Base-by-base conservation (phyloP, 163 green algal species). In the Chlorella variabilis region DNA sequence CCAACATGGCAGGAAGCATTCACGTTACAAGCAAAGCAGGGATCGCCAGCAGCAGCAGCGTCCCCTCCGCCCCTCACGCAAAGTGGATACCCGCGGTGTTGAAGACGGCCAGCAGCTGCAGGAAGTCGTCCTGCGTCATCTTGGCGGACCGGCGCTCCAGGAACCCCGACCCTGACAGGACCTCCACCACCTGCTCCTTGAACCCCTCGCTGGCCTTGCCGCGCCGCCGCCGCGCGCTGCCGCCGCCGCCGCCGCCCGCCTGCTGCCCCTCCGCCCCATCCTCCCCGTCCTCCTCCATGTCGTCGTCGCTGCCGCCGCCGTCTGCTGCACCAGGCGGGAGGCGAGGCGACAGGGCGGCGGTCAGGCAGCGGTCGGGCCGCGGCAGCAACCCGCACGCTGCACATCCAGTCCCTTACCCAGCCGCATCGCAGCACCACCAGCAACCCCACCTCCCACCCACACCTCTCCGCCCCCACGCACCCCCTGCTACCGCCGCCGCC, bases 41-140 rank as follows among this genome's bases (percentile, higher is more conserved):
- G n/a, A n/a, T n/a, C n/a, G n/a, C n/a, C n/a, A n/a, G n/a, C n/a
- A n/a, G n/a, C n/a, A n/a, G n/a, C n/a, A n/a, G n/a, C n/a, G n/a
- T n/a, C n/a, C n/a, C n/a, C n/a, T n/a, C 5, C 38, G 27, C 42
- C 4, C 15, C 34, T 73, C 71, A 93, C 27, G 82, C 83, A 85
- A 98, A 98, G 80, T 98, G 95, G 65, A 98, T 95, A 78, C 90
- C 93, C 4, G 85, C 89, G 18, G 83, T 62, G 78, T 98, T 98
- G 87, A 98, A 98, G 13, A 85, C 83, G 15, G 93, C 91, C 80
- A 98, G 86, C 79, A 98, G 79, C 25, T 69, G 45, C 67, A 98
- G 83, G 75, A 98, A 96, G 36, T 98, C 92, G 63, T 98, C 95
- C 83, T 98, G 94, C 27, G 78, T 87, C 89, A 98, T 92, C 81